phyloP scores from a whole-genome alignment of 2,329 filamentous ascomycete genomes.

The Cucurbitaria berberidis region DNA sequence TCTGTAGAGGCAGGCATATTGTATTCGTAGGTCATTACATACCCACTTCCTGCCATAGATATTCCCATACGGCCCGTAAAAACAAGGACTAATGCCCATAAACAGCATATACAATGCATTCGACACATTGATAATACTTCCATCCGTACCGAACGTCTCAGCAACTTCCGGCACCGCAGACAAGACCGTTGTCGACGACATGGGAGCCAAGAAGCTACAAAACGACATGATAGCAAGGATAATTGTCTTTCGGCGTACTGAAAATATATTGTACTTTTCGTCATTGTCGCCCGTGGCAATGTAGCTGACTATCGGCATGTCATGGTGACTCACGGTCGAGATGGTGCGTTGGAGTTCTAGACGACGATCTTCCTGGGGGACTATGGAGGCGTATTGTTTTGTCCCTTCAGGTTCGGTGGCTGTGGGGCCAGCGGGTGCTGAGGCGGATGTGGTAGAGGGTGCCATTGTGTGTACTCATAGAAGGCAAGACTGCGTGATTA shows the following conservation, averaged over 20 bases:
- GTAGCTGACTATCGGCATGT: constrained; percentile 37
- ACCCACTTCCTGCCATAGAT: constrained; percentile 59
- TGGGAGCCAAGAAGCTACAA: constrained; percentile 77
- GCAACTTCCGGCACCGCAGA: constrained; percentile 78
- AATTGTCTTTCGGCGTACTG: constrained; percentile 65
- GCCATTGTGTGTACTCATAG: constrained; percentile 41
- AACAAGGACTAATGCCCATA: constrained; percentile 68
- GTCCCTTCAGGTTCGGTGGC: constrained; percentile 33
- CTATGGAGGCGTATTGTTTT: constrained; percentile 36
- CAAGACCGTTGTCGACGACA: constrained; percentile 75
- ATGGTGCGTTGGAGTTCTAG: constrained; percentile 42
- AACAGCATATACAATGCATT: constrained; percentile 78
- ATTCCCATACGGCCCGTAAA: constrained; percentile 72
- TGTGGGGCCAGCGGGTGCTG: constrained; percentile 19
- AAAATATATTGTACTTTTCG: constrained; percentile 69
- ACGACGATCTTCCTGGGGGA: constrained; percentile 26
- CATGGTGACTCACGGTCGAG: constrained; percentile 40
- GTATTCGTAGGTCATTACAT: neutral
- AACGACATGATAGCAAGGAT: constrained; percentile 75
- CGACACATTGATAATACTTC: constrained; percentile 72
- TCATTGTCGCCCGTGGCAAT: constrained; percentile 49
- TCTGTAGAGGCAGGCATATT: too few species aligned
- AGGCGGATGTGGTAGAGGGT: constrained; percentile 24
- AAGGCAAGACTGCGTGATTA: constrained; percentile 10
- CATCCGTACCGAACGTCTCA: constrained; percentile 66